Evolutionary conservation across 2,329 filamentous ascomycete species (phyloP).

Genomic region (Monilinia fructigena): DNA sequence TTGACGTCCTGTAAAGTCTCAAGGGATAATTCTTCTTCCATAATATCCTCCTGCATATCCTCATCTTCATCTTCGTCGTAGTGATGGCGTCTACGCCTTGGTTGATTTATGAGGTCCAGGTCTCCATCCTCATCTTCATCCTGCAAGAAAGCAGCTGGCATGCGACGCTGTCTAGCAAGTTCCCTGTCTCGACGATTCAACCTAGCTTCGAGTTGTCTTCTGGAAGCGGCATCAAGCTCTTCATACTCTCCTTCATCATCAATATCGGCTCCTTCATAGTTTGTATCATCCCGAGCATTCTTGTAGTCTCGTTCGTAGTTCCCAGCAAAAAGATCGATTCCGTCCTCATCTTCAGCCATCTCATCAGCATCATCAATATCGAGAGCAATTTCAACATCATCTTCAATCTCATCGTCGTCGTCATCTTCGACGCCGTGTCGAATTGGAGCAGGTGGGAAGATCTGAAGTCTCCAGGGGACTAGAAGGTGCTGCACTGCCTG

Average conservation of each 20-base stretch:
- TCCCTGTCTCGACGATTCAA: slow-evolving; percentile 73
- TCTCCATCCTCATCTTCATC: slow-evolving; percentile 80
- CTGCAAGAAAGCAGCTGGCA: slow-evolving; percentile 71
- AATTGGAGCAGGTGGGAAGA: slow-evolving; percentile 63
- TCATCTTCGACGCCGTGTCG: slow-evolving; percentile 63
- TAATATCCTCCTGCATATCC: slow-evolving; percentile 86
- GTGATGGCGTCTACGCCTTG: slow-evolving; percentile 77
- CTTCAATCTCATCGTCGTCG: slow-evolving; percentile 66
- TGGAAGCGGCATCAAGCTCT: slow-evolving; percentile 62
- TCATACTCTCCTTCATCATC: slow-evolving; percentile 78
- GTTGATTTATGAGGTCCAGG: slow-evolving; percentile 81
- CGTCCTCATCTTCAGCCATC: slow-evolving; percentile 77
- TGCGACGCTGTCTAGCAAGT: slow-evolving; percentile 62
- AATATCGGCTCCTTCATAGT: slow-evolving; percentile 68
- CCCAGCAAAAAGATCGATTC: slow-evolving; percentile 74
- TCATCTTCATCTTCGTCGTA: slow-evolving; percentile 96
- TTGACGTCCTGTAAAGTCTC: slow-evolving; percentile 93
- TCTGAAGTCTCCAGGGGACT: slow-evolving; percentile 56
- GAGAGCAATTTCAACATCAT: slow-evolving; percentile 70
- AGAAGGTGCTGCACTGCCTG: slow-evolving; percentile 52
- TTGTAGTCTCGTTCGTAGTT: slow-evolving; percentile 72
- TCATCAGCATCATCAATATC: slow-evolving; percentile 78
- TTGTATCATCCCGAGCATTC: slow-evolving; percentile 60
- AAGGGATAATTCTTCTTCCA: slow-evolving; percentile 91
- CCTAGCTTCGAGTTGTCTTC: slow-evolving; percentile 69